Conservation (phyloP, 345 rosid species). For the Citrus unshiu region DNA sequence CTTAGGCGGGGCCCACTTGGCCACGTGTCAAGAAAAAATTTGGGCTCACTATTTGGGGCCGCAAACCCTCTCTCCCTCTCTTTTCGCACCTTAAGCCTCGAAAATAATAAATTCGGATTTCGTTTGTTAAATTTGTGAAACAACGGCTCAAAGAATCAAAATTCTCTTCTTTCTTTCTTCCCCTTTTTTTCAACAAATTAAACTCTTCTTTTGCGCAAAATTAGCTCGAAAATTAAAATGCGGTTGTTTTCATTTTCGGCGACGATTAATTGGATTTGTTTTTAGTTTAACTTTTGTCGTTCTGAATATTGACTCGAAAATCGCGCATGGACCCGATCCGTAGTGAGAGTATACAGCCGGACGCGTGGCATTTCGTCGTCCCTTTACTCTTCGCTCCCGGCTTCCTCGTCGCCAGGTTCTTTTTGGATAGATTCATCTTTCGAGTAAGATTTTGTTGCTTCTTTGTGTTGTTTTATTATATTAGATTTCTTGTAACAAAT, state of each 20-base stretch:
- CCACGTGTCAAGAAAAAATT: background rate
- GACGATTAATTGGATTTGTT: constrained; percentile 3
- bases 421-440: constrained; percentile 76
- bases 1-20: background rate
- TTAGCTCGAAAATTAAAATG: background rate
- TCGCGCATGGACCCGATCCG: constrained; percentile 51
- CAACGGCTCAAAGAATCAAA: background rate
- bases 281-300: constrained; percentile 14
- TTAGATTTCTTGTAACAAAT: background rate
- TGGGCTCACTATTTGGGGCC: background rate
- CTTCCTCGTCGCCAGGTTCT: constrained; percentile 55
- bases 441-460: constrained; percentile 44
- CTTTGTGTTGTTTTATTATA: background rate
- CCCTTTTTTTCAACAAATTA: background rate
- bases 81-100: background rate
- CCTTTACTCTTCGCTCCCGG: constrained; percentile 62
- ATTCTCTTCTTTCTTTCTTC: background rate
- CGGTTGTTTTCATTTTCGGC: background rate
- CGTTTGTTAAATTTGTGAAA: background rate
- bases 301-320: constrained; percentile 3
- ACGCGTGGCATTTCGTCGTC: constrained; percentile 47
- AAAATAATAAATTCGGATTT: background rate
- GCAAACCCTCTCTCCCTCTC: background rate
- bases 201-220: background rate
- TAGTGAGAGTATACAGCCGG: constrained; percentile 32